phyloP scores from a whole-genome alignment of 2,329 filamentous ascomycete species.

The Elsinoe arachidis region DNA sequence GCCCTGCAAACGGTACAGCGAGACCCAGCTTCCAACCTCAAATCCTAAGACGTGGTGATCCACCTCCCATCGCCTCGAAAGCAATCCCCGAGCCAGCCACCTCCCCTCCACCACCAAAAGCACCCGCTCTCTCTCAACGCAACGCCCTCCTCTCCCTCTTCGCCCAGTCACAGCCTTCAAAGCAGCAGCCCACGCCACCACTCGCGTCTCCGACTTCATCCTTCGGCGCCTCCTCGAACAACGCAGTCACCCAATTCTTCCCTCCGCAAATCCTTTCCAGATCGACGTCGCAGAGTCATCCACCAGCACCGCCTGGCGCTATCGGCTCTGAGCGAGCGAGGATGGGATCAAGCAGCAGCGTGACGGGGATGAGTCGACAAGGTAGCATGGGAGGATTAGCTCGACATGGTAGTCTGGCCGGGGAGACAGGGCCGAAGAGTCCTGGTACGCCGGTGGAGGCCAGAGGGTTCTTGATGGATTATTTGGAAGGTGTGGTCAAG shows the following conservation, averaged over 20 bases:
- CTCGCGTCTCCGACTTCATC: not conserved
- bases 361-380: not conserved
- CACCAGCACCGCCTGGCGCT: not conserved
- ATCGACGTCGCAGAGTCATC: conserved; percentile 18
- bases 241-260: not conserved
- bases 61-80: conserved; percentile 8
- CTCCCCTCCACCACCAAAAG: conserved; percentile 4
- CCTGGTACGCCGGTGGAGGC: conserved; percentile 24
- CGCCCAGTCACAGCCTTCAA: conserved; percentile 12
- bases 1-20: conserved; percentile 17
- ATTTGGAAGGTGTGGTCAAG: conserved; percentile 28
- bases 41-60: conserved; percentile 22
- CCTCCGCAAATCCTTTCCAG: conserved; percentile 18
- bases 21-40: conserved; percentile 23
- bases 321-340: conserved; percentile 21
- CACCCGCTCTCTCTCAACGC: conserved; percentile 2
- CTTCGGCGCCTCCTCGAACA: not conserved
- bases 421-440: conserved; percentile 13
- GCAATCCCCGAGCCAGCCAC: not conserved
- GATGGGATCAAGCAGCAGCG: conserved; percentile 9
- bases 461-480: conserved; percentile 29
- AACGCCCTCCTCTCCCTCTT: conserved; percentile 17
- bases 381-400: conserved; percentile 18
- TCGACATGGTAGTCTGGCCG: not conserved
- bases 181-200: conserved; percentile 2